Percentiles rank a stretch among this genome's conserved stretches.
These are phyloP conservation scores for Candolleomyces efflorescens DNA, from an alignment of 768 basidiomycete genomes.

Conservation along the genomic window DNA sequence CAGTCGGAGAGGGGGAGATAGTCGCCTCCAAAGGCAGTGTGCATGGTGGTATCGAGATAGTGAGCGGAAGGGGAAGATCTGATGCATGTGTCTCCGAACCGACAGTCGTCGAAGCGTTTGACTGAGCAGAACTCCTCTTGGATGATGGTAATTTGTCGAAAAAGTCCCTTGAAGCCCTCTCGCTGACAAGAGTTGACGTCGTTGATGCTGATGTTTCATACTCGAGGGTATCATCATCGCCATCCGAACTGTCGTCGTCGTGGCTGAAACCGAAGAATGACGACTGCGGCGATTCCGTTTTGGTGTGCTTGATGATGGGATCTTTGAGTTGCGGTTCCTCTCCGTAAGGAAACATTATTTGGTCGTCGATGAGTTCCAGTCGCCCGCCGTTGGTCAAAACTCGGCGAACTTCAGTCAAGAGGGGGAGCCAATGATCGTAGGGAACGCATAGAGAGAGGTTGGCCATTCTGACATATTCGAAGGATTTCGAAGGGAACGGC, in stretches of 20 bases:
- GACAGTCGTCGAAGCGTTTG: background rate
- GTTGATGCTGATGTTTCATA: constrained; percentile 19
- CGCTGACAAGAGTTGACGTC: constrained; percentile 23
- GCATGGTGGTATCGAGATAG: background rate
- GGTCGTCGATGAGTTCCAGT: constrained; percentile 73
- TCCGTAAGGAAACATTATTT: constrained; percentile 59
- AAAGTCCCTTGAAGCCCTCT: constrained; percentile 12
- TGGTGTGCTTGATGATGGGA: background rate
- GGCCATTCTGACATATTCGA: constrained; percentile 74
- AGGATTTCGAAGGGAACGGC: constrained; percentile 58
- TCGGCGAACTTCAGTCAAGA: constrained; percentile 59
- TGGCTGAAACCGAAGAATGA: constrained; percentile 17
- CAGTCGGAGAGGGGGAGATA: constrained; percentile 9
- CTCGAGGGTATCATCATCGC: constrained; percentile 25
- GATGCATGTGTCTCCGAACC: background rate
- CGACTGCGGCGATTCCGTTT: constrained; percentile 5
- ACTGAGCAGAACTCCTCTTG: constrained; percentile 6
- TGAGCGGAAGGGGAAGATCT: background rate
- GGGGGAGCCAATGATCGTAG: constrained; percentile 49
- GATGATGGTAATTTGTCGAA: constrained; percentile 13
- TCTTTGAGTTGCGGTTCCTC: constrained; percentile 12
- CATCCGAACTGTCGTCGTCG: constrained; percentile 16
- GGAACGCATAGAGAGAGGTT: constrained; percentile 64
- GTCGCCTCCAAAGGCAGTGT: background rate
- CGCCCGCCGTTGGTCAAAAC: constrained; percentile 58